Conservation (phyloP, 2,329 filamentous ascomycete species). For the Talaromyces sp. region DNA sequence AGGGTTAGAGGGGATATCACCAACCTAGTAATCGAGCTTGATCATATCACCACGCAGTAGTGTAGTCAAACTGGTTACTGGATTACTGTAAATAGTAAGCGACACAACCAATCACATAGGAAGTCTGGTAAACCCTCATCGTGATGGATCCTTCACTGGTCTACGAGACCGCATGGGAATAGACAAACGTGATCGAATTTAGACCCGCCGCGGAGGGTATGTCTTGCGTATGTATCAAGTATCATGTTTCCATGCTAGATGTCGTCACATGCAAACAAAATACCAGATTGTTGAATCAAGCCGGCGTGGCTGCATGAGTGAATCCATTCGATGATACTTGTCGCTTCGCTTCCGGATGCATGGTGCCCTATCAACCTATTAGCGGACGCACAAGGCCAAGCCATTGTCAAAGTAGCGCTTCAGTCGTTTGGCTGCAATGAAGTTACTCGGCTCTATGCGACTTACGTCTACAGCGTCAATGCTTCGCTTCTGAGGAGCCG, state of each 20-base stretch:
- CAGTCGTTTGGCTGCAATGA: conserved; percentile 22
- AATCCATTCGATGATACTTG: conserved; percentile 29
- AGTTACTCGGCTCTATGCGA: conserved; percentile 22
- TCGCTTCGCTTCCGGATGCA: conserved; percentile 30
- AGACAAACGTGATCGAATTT: conserved; percentile 21
- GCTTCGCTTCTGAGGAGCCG: conserved; percentile 34
- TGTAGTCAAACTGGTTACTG: conserved; percentile 16
- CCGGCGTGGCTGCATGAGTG: conserved; percentile 28
- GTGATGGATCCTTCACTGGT: background rate
- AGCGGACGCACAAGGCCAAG: conserved; percentile 18
- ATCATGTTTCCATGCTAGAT: background rate
- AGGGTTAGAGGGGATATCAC: conserved; percentile 18
- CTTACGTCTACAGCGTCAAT: conserved; percentile 42
- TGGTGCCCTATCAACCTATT: conserved; percentile 24
- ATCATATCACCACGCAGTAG: conserved; percentile 12
- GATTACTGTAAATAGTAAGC: conserved; percentile 23
- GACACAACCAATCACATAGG: conserved; percentile 9
- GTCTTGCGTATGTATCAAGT: background rate
- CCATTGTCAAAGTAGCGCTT: conserved; percentile 17
- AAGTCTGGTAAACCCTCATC: background rate
- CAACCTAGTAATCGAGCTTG: conserved; percentile 32
- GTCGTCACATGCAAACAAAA: background rate
- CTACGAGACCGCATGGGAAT: conserved; percentile 9
- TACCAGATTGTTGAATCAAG: conserved; percentile 20
- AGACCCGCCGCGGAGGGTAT: conserved; percentile 24